Evolutionary conservation across 1,284 basidiomycete genomes (phyloP).

Genomic region (Microbotryum violaceum): DNA sequence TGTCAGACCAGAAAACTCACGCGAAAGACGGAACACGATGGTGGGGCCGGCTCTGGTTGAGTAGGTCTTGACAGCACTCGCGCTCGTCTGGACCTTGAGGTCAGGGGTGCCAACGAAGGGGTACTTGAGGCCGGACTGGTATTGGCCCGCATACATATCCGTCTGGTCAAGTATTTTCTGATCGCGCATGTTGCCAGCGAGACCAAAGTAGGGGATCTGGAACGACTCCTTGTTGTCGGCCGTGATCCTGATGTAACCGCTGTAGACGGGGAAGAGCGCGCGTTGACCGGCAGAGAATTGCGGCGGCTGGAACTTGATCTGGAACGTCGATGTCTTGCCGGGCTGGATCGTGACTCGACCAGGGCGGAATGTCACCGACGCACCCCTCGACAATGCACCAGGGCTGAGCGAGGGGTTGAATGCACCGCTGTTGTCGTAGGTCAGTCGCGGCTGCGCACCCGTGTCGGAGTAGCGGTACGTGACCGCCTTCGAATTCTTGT

Average conservation of each 20-base stretch:
- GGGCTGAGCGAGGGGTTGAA: background rate
- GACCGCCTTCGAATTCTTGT: constrained; percentile 12
- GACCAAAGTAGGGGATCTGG: constrained; percentile 30
- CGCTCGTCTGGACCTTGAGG: constrained; percentile 12
- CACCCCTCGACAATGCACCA: too few species aligned
- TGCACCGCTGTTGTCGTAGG: background rate
- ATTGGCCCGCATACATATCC: constrained; percentile 3
- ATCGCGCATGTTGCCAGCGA: constrained; percentile 20
- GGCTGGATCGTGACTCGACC: constrained; percentile 9
- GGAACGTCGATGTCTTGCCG: constrained; percentile 1
- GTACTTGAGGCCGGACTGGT: background rate
- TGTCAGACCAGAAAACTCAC: background rate
- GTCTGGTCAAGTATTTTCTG: constrained; percentile 29
- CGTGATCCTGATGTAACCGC: constrained; percentile 22
- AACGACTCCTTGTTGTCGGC: background rate
- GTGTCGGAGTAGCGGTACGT: constrained; percentile 6
- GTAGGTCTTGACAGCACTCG: background rate
- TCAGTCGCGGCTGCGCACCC: background rate
- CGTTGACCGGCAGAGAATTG: background rate
- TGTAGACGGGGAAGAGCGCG: constrained; percentile 29
- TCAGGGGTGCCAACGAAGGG: constrained; percentile 14
- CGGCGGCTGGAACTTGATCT: constrained; percentile 11
- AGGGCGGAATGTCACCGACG: background rate
- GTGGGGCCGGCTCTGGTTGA: background rate
- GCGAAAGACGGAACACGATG: constrained; percentile 16